Conservation (phyloP, 768 basidiomycete species). For the Suillus alpinus region DNA sequence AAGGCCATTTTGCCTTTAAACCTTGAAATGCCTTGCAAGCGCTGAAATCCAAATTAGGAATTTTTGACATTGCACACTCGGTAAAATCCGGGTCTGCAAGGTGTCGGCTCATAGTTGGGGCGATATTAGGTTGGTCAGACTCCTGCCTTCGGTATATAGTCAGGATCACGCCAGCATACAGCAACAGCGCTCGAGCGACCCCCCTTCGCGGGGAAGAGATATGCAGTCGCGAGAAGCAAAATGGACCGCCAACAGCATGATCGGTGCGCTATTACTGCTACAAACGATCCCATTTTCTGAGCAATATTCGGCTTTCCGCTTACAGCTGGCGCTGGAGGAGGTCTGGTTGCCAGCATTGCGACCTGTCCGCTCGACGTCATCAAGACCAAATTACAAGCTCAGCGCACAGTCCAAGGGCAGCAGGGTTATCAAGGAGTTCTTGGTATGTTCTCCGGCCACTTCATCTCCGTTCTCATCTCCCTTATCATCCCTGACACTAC, state of each 20-base stretch:
- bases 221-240: conserved; percentile 59
- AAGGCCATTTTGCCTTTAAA: no score
- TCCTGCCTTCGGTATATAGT: not conserved
- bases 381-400: conserved; percentile 98
- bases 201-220: conserved; percentile 61
- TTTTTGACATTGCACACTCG: not conserved
- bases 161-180: not conserved
- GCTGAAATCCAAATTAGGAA: no score
- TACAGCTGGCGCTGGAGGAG: conserved; percentile 91
- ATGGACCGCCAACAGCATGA: conserved; percentile 80
- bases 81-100: conserved; percentile 3
- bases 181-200: conserved; percentile 17
- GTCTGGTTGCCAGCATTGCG: conserved; percentile 86
- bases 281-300: not conserved
- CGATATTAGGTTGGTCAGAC: not conserved
- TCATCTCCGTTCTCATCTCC: conserved; percentile 11
- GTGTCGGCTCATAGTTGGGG: not conserved
- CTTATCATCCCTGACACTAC: conserved; percentile 15
- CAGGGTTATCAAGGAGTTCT: conserved; percentile 73
- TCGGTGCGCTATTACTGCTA: conserved; percentile 49
- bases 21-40: no score
- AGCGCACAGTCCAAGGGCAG: conserved; percentile 66
- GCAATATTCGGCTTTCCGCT: not conserved
- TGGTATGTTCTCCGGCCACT: conserved; percentile 44
- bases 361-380: conserved; percentile 98